These are phyloP conservation scores for Fusarium udum DNA, from an alignment of 2,329 filamentous ascomycete genomes.

Conservation along the genomic window DNA sequence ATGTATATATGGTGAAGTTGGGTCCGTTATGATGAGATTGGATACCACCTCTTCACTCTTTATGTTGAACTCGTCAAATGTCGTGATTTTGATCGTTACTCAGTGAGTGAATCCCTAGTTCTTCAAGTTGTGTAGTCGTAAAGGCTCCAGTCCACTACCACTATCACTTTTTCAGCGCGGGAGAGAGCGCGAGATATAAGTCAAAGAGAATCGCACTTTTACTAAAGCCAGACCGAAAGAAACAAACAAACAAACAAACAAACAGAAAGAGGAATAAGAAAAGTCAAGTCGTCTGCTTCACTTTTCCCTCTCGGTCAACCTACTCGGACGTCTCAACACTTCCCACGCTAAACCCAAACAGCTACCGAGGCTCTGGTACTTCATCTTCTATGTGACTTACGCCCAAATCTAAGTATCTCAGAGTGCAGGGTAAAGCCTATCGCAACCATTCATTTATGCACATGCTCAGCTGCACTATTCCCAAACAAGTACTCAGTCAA, in stretches of 20 bases:
- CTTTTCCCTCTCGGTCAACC: slow-evolving; percentile 41
- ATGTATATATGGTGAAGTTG: not conserved
- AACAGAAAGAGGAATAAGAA: slow-evolving; percentile 5
- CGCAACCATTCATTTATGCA: slow-evolving; percentile 38
- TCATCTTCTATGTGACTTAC: not conserved
- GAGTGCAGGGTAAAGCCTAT: slow-evolving; percentile 24
- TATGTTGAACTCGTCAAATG: not conserved
- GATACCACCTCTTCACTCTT: not conserved
- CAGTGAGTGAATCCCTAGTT: not conserved
- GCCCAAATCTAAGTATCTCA: not conserved
- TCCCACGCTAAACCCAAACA: slow-evolving; percentile 39
- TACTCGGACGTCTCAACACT: slow-evolving; percentile 33
- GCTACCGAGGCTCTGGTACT: slow-evolving; percentile 35
- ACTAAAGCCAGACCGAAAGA: not conserved
- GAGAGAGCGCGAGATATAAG: slow-evolving; percentile 19
- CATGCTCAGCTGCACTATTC: slow-evolving; percentile 36
- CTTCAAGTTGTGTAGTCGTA: not conserved
- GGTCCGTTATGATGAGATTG: not conserved
- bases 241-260: not conserved
- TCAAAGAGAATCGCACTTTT: not conserved
- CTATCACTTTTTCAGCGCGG: not conserved
- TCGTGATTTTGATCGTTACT: slow-evolving; percentile 8
- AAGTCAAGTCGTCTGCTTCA: slow-evolving; percentile 19
- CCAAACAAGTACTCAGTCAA: slow-evolving; percentile 26
- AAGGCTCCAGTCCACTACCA: not conserved